These are phyloP conservation scores for Phaffomyces thermotolerans DNA, from an alignment of 805 yeast species.

Conservation along the genomic window DNA sequence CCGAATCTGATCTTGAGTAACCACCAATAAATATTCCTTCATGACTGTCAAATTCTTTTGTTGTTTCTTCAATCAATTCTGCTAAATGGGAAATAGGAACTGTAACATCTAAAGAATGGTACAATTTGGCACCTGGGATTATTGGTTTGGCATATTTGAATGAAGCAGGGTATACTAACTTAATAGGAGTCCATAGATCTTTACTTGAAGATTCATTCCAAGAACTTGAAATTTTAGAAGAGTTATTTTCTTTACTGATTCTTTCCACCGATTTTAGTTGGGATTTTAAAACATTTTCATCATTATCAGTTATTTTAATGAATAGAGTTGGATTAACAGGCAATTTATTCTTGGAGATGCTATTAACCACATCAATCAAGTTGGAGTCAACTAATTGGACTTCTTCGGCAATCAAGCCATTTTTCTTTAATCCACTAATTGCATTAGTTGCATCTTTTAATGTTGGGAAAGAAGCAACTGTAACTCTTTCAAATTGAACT, in stretches of 20 bases:
- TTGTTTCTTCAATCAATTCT: slow-evolving; percentile 48
- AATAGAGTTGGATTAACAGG: slow-evolving; percentile 48
- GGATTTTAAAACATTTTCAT: slow-evolving; percentile 31
- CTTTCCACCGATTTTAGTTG: slow-evolving; percentile 42
- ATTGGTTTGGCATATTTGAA: slow-evolving; percentile 50
- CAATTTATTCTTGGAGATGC: slow-evolving; percentile 38
- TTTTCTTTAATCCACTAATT: slow-evolving; percentile 48
- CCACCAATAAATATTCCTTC: slow-evolving; percentile 49
- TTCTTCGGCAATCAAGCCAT: slow-evolving; percentile 59
- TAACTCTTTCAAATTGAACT: slow-evolving; percentile 56
- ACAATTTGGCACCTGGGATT: slow-evolving; percentile 28
- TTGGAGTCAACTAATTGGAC: slow-evolving; percentile 63
- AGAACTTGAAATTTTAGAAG: slow-evolving; percentile 52
- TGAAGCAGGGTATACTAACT: slow-evolving; percentile 54
- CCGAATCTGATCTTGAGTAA: slow-evolving; percentile 76
- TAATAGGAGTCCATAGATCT: slow-evolving; percentile 66
- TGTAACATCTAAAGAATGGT: slow-evolving; percentile 59
- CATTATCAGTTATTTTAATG: slow-evolving; percentile 50
- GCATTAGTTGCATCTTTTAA: slow-evolving; percentile 63
- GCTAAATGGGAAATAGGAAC: slow-evolving; percentile 66
- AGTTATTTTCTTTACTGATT: slow-evolving; percentile 34
- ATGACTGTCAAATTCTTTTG: slow-evolving; percentile 44
- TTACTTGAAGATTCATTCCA: slow-evolving; percentile 46
- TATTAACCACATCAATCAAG: slow-evolving; percentile 58
- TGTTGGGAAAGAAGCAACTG: slow-evolving; percentile 59